phyloP scores from a whole-genome alignment of 225 moss, liverwort and hornwort genomes.

The Bryum argenteum region DNA sequence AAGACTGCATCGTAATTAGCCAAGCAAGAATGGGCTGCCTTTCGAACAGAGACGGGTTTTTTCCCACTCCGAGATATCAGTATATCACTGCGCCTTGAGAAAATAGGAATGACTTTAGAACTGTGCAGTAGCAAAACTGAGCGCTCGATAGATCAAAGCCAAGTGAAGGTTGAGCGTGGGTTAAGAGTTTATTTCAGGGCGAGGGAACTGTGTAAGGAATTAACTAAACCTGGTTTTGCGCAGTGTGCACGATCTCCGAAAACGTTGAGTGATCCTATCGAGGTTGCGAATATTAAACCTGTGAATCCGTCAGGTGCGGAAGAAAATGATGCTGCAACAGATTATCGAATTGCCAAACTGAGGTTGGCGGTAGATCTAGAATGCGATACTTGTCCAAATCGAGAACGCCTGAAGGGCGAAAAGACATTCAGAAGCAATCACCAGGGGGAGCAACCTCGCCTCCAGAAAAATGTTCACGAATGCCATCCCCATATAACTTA shows the following conservation, averaged over 20 bases:
- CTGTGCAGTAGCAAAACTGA: neutral
- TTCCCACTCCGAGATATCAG: too few species aligned
- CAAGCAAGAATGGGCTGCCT: neutral
- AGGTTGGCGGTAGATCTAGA: neutral
- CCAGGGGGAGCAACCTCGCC: slow-evolving; percentile 10
- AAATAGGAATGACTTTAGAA: neutral
- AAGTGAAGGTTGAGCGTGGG: neutral
- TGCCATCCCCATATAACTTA: slow-evolving; percentile 13
- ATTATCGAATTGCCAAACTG: neutral
- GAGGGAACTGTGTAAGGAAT: neutral
- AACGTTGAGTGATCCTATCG: slow-evolving; percentile 1
- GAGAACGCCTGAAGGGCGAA: neutral
- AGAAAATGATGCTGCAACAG: neutral
- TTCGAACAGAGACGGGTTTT: neutral
- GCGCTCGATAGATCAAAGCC: neutral
- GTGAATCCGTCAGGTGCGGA: neutral
- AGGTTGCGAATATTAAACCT: neutral
- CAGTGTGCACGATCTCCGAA: neutral
- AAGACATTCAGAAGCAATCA: slow-evolving; percentile 20
- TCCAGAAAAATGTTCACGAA: slow-evolving; percentile 21
- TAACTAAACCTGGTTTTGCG: neutral
- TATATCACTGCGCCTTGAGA: neutral
- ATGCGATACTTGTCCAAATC: slow-evolving; percentile 6
- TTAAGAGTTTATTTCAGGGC: neutral
- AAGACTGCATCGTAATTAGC: neutral